phyloP scores from a whole-genome alignment of 371 early-diverging fungal genomes.

The Mucor indicus region DNA sequence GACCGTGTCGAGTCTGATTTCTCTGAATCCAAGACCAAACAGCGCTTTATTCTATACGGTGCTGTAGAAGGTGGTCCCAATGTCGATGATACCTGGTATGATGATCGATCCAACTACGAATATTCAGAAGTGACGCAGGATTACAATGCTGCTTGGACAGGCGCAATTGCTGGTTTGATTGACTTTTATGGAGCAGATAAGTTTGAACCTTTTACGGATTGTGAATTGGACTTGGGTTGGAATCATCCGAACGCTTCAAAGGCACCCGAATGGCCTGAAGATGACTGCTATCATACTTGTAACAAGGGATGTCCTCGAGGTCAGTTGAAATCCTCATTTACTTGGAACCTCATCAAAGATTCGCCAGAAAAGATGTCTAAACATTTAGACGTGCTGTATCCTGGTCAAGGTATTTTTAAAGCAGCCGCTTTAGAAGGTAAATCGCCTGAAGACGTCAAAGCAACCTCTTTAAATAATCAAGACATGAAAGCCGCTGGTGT shows the following conservation, averaged over 20 bases:
- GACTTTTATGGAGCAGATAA: slow-evolving; percentile 45
- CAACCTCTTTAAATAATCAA: too few species aligned
- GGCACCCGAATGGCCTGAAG: slow-evolving; percentile 38
- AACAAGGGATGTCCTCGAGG: slow-evolving; percentile 47
- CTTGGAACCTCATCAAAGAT: slow-evolving; percentile 40
- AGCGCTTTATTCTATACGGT: slow-evolving; percentile 55
- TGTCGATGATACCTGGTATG: slow-evolving; percentile 51
- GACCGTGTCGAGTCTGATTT: slow-evolving; percentile 49
- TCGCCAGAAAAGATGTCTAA: slow-evolving; percentile 10
- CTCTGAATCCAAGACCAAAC: slow-evolving; percentile 31
- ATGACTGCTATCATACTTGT: slow-evolving; percentile 57
- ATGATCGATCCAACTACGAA: slow-evolving; percentile 53
- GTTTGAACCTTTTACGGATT: slow-evolving; percentile 52
- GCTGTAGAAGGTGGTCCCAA: slow-evolving; percentile 56
- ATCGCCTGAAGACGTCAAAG: slow-evolving; percentile 5
- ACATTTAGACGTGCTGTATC: slow-evolving; percentile 28
- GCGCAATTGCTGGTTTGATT: slow-evolving; percentile 53
- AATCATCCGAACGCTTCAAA: slow-evolving; percentile 44
- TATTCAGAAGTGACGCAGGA: slow-evolving; percentile 58
- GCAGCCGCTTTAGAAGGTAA: slow-evolving; percentile 32
- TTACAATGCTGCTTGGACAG: slow-evolving; percentile 58
- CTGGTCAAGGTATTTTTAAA: slow-evolving; percentile 29
- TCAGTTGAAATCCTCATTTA: slow-evolving; percentile 36
- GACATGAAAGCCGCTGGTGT: too few species aligned
- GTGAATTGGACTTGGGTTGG: slow-evolving; percentile 57